Conservation (phyloP, 441 rosid species). For the Dalechampia spathulata region DNA sequence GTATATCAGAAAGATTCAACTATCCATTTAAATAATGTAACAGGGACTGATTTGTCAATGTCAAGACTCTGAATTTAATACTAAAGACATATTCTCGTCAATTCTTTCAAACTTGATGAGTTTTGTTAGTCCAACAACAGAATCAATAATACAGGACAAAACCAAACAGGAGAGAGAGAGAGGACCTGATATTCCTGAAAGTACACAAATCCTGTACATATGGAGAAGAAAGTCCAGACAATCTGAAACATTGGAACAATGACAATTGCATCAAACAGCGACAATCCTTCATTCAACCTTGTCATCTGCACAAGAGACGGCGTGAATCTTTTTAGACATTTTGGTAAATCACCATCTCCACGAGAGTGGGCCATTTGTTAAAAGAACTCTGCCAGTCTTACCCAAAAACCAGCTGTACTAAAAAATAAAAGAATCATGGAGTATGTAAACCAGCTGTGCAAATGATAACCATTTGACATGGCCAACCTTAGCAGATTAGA, state of each 20-base stretch:
- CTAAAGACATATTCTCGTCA: background rate
- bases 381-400: constrained; percentile 20
- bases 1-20: too few relatives aligned
- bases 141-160: background rate
- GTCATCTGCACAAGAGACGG: constrained; percentile 63
- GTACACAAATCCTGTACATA: constrained; percentile 94
- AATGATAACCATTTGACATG: constrained; percentile 74
- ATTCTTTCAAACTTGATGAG: background rate
- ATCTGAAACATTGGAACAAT: constrained; percentile 99
- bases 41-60: too few relatives aligned
- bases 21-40: too few relatives aligned
- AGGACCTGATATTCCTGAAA: constrained; percentile 97
- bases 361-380: background rate
- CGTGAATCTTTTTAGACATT: constrained; percentile 2
- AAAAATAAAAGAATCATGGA: constrained; percentile 88
- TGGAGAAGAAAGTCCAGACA: constrained; percentile 99
- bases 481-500: constrained; percentile 86
- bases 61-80: too few relatives aligned
- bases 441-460: constrained; percentile 98
- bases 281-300: constrained; percentile 86
- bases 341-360: constrained; percentile 10
- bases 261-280: constrained; percentile 91
- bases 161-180: constrained; percentile 6
- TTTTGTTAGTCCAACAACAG: background rate
- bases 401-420: constrained; percentile 99